These are phyloP conservation scores for Calycina herbarum DNA, from an alignment of 2,329 filamentous ascomycete species.

Conservation along the genomic window DNA sequence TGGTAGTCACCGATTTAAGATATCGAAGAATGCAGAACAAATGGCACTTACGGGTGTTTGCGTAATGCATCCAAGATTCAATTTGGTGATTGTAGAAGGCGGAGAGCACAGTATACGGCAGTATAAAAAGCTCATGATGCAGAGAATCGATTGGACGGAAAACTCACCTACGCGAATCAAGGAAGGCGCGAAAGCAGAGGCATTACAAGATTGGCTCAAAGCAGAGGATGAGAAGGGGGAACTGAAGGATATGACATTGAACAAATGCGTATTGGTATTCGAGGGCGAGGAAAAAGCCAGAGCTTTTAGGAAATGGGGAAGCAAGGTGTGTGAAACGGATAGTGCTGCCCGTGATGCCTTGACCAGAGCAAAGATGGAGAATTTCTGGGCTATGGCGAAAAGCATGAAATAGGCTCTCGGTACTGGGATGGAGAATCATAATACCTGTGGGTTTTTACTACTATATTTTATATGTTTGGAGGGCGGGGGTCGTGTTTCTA, in stretches of 20 bases:
- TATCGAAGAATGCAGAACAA: slow-evolving; percentile 90
- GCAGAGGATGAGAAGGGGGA: slow-evolving; percentile 76
- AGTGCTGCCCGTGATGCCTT: slow-evolving; percentile 81
- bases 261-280: slow-evolving; percentile 82
- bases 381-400: slow-evolving; percentile 91
- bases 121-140: slow-evolving; percentile 91
- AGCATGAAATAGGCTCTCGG: slow-evolving; percentile 40
- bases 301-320: slow-evolving; percentile 84
- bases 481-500: background rate
- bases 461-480: background rate
- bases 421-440: background rate
- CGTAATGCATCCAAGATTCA: slow-evolving; percentile 86
- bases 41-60: slow-evolving; percentile 84
- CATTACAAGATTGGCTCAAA: slow-evolving; percentile 72
- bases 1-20: slow-evolving; percentile 90
- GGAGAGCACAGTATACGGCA: slow-evolving; percentile 78
- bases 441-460: background rate
- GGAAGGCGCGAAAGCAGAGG: slow-evolving; percentile 61
- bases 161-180: slow-evolving; percentile 69
- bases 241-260: slow-evolving; percentile 77
- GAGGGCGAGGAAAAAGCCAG: slow-evolving; percentile 84
- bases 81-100: slow-evolving; percentile 87
- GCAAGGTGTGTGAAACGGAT: slow-evolving; percentile 90
- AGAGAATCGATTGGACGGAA: slow-evolving; percentile 93
- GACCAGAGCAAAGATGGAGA: slow-evolving; percentile 83